Conservation (phyloP, 2,329 filamentous ascomycete genomes). For the Lachnellula hyalina region DNA sequence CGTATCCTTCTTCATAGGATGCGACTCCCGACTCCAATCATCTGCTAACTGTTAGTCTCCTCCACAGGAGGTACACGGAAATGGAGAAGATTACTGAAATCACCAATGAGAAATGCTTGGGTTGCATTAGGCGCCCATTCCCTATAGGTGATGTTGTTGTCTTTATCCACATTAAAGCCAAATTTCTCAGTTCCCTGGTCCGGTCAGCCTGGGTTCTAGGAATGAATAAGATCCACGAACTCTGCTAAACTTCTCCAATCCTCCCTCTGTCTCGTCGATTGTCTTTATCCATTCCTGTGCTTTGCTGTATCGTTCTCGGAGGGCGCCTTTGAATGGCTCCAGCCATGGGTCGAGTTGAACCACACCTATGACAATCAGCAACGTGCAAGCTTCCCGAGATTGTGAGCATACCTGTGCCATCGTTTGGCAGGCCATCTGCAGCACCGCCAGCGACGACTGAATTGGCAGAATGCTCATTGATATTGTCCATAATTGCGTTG, state of each 20-base stretch:
- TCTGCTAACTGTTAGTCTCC: slow-evolving; percentile 46
- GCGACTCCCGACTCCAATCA: slow-evolving; percentile 76
- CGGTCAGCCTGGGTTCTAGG: slow-evolving; percentile 9
- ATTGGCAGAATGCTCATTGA: slow-evolving; percentile 26
- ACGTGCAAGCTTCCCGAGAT: not conserved
- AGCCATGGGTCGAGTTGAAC: slow-evolving; percentile 86
- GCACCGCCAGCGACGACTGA: slow-evolving; percentile 33
- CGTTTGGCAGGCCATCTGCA: slow-evolving; percentile 51
- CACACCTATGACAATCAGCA: slow-evolving; percentile 56
- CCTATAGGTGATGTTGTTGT: slow-evolving; percentile 83
- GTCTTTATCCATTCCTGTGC: slow-evolving; percentile 82
- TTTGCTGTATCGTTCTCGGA: slow-evolving; percentile 72
- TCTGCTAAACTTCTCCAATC: slow-evolving; percentile 84
- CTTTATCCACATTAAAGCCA: slow-evolving; percentile 73
- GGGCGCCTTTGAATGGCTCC: slow-evolving; percentile 71
- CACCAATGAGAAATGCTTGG: slow-evolving; percentile 80
- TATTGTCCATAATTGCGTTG: slow-evolving; percentile 24
- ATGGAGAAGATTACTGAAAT: slow-evolving; percentile 65
- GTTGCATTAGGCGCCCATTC: slow-evolving; percentile 95
- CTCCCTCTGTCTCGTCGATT: slow-evolving; percentile 79
- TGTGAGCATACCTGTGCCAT: slow-evolving; percentile 61
- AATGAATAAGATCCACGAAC: slow-evolving; percentile 39
- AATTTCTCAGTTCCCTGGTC: slow-evolving; percentile 76
- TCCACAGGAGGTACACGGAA: slow-evolving; percentile 5
- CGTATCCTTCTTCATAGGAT: slow-evolving; percentile 79